These are phyloP conservation scores for Rhodotorula kratochvilovae DNA, from an alignment of 768 basidiomycete species.

Conservation along the genomic window DNA sequence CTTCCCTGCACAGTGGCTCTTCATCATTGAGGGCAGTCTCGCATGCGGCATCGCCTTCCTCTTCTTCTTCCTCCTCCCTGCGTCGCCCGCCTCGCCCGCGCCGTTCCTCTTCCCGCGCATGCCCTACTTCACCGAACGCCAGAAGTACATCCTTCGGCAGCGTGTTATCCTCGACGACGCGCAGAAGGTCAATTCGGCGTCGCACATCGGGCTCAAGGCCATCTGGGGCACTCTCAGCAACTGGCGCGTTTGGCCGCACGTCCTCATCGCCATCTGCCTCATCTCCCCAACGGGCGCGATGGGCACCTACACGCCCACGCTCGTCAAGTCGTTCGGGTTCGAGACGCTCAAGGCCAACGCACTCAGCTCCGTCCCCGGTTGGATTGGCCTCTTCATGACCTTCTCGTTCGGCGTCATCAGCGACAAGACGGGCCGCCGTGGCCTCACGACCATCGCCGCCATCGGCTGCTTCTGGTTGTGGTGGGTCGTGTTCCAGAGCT, in stretches of 20 bases:
- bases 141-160: constrained; percentile 40
- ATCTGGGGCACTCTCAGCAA: constrained; percentile 33
- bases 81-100: constrained; percentile 35
- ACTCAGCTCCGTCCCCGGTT: constrained; percentile 43
- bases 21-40: constrained; percentile 41
- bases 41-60: constrained; percentile 41
- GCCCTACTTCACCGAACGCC: constrained; percentile 38
- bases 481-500: constrained; percentile 38
- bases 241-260: constrained; percentile 40
- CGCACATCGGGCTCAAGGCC: constrained; percentile 30
- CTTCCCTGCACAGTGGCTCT: neutral
- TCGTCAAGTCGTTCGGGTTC: constrained; percentile 40
- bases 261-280: constrained; percentile 33
- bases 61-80: constrained; percentile 43
- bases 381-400: constrained; percentile 39
- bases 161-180: constrained; percentile 44
- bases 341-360: constrained; percentile 44
- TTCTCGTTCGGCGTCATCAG: constrained; percentile 37
- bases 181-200: constrained; percentile 33
- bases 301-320: constrained; percentile 35
- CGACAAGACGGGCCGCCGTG: constrained; percentile 41
- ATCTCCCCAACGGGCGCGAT: constrained; percentile 35
- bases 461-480: constrained; percentile 36
- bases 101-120: constrained; percentile 40
- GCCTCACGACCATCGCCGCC: constrained; percentile 36